Conservation (phyloP, 805 yeast species). For the Limtongia smithiae region DNA sequence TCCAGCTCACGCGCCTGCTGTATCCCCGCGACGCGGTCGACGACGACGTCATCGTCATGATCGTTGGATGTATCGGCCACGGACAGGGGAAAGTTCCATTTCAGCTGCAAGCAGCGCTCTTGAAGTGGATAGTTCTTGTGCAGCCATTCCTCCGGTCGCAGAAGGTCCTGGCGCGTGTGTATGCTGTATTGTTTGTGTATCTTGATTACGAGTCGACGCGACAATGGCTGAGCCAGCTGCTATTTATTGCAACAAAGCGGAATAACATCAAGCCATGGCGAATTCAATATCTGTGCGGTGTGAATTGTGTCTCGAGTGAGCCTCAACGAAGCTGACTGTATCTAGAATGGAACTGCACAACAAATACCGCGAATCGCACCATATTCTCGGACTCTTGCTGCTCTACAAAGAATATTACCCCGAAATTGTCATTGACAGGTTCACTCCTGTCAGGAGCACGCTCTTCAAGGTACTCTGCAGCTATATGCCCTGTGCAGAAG, state of each 20-base stretch:
- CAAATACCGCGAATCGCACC: constrained; percentile 17
- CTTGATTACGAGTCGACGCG: constrained; percentile 16
- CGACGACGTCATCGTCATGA: constrained; percentile 8
- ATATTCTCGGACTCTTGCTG: constrained; percentile 16
- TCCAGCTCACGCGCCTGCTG: constrained; percentile 17
- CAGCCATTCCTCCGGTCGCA: constrained; percentile 15
- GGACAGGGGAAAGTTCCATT: constrained; percentile 11
- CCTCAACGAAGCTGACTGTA: background rate
- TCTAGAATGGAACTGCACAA: constrained; percentile 18
- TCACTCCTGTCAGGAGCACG: constrained; percentile 3
- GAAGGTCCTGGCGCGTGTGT: constrained; percentile 1
- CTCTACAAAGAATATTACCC: constrained; percentile 24
- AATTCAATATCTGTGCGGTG: constrained; percentile 15
- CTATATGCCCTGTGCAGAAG: background rate
- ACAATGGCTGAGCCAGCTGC: constrained; percentile 22
- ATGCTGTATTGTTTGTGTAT: constrained; percentile 13
- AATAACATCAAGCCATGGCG: constrained; percentile 24
- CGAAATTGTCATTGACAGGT: constrained; percentile 16
- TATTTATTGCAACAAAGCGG: constrained; percentile 18
- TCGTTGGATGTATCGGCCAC: constrained; percentile 17
- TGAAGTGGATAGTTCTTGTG: constrained; percentile 21
- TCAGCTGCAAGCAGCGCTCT: constrained; percentile 12
- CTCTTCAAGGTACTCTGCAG: constrained; percentile 4
- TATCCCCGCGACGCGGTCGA: constrained; percentile 15
- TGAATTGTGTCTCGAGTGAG: background rate